Conservation (phyloP, 2,329 filamentous ascomycete species). For the Colletotrichum limetticola region DNA sequence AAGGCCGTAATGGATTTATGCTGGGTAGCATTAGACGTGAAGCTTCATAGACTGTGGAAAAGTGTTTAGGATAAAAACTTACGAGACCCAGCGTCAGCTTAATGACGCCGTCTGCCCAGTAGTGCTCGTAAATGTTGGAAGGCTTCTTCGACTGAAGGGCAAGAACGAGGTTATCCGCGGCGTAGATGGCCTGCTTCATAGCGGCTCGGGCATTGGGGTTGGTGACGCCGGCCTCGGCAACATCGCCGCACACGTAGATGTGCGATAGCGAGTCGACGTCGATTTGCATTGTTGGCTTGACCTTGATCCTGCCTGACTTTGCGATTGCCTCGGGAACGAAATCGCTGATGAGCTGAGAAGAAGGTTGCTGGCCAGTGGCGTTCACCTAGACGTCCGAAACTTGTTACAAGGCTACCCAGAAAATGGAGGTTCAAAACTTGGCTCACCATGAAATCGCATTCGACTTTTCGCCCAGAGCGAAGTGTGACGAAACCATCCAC, state of each 20-base stretch:
- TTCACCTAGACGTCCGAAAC: constrained; percentile 55
- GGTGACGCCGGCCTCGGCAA: constrained; percentile 61
- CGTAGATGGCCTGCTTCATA: constrained; percentile 62
- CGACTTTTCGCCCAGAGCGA: constrained; percentile 53
- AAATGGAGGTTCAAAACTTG: neutral
- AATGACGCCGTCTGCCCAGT: constrained; percentile 61
- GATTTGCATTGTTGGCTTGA: constrained; percentile 68
- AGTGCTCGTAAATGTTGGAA: constrained; percentile 50
- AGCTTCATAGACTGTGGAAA: too few species aligned
- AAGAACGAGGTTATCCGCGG: constrained; percentile 64
- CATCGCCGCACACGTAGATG: constrained; percentile 73
- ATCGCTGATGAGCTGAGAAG: constrained; percentile 58
- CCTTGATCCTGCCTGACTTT: constrained; percentile 59
- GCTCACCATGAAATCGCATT: constrained; percentile 62
- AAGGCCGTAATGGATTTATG: constrained; percentile 56
- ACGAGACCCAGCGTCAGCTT: constrained; percentile 66
- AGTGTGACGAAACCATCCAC: constrained; percentile 53
- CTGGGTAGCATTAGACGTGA: constrained; percentile 42
- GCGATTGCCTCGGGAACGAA: constrained; percentile 58
- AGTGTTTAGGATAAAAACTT: constrained; percentile 37
- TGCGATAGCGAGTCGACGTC: constrained; percentile 57
- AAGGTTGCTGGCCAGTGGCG: constrained; percentile 69
- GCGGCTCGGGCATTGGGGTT: constrained; percentile 67
- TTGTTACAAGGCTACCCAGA: neutral
- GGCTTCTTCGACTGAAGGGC: constrained; percentile 53